phyloP scores from a whole-genome alignment of 169 alveolate species.

The Eimeria brunetti region DNA sequence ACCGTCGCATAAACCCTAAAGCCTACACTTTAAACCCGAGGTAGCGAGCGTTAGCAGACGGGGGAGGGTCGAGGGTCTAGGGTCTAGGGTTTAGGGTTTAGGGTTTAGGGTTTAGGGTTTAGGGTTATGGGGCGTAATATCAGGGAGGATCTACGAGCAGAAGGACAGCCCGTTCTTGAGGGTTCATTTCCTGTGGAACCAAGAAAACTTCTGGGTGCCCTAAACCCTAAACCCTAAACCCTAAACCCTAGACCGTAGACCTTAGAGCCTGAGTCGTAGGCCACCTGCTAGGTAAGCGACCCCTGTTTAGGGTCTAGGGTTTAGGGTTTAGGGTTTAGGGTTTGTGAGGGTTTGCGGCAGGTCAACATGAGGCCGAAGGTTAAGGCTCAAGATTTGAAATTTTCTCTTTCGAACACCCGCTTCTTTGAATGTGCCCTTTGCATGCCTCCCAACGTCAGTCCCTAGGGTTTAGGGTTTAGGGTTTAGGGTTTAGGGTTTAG shows the following conservation, averaged over 20 bases:
- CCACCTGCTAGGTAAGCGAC: not conserved
- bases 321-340: slow-evolving; percentile 30
- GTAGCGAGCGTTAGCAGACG: no score
- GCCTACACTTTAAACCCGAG: not conserved
- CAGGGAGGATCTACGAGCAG: slow-evolving; percentile 8
- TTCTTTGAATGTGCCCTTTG: slow-evolving; percentile 13
- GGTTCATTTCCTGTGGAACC: slow-evolving; percentile 24
- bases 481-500: slow-evolving; percentile 2
- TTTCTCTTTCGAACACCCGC: slow-evolving; percentile 41
- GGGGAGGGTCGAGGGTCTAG: not conserved
- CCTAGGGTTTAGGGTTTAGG: slow-evolving; percentile 16
- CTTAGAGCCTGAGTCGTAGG: not conserved
- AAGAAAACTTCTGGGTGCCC: slow-evolving; percentile 25
- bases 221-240: slow-evolving; percentile 15
- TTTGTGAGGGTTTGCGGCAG: slow-evolving; percentile 18
- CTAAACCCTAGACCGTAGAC: slow-evolving; percentile 18
- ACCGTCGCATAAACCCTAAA: not conserved
- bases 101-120: slow-evolving; percentile 57
- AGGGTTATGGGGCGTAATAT: not conserved
- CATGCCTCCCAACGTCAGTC: slow-evolving; percentile 44
- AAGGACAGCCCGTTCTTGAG: not conserved
- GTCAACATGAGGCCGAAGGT: slow-evolving; percentile 61
- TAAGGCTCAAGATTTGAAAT: not conserved
- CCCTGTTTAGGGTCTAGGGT: slow-evolving; percentile 18
- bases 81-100: not conserved